A percentile compares a stretch with the other conserved stretches of the same genome.
Evolutionary conservation across 768 basidiomycete species (phyloP).

Genomic region (Mrakia hoshinonis): DNA sequence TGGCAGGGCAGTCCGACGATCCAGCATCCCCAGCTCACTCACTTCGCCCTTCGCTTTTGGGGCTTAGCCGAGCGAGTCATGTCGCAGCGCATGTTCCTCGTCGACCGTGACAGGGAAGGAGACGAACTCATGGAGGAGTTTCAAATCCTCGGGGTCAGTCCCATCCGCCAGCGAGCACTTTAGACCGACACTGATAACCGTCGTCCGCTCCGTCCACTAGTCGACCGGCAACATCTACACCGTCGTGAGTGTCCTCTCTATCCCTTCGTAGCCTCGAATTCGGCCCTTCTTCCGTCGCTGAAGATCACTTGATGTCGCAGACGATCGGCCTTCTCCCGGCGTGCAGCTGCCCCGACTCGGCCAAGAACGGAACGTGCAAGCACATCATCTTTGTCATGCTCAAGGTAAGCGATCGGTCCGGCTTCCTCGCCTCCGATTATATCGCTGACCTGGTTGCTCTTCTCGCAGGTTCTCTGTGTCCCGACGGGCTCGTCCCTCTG

Average conservation of each 20-base stretch:
- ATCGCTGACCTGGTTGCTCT: no score
- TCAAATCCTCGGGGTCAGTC: background rate
- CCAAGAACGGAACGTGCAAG: conserved; percentile 24
- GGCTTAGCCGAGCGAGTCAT: conserved; percentile 12
- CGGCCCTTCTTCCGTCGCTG: background rate
- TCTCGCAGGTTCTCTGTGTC: background rate
- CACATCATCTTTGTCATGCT: conserved; percentile 24
- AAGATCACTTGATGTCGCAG: no score
- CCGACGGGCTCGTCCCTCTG: background rate
- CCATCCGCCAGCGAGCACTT: no score
- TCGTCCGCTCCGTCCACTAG: background rate
- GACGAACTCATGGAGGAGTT: conserved; percentile 13
- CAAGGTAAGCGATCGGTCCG: background rate
- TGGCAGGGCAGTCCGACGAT: no score
- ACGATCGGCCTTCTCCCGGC: background rate
- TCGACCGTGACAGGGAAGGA: conserved; percentile 8
- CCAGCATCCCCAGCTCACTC: background rate
- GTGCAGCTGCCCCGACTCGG: conserved; percentile 22
- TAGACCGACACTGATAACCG: no score
- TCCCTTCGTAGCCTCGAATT: background rate
- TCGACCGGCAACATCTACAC: conserved; percentile 26
- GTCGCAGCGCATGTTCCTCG: conserved; percentile 17
- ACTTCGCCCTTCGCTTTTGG: no score
- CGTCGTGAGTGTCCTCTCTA: background rate
- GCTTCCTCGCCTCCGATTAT: background rate